A percentile compares a stretch with the other conserved stretches of the same genome.
Conservation (phyloP, 108 stramenopile species). For the Pelagomonas calceolata region DNA sequence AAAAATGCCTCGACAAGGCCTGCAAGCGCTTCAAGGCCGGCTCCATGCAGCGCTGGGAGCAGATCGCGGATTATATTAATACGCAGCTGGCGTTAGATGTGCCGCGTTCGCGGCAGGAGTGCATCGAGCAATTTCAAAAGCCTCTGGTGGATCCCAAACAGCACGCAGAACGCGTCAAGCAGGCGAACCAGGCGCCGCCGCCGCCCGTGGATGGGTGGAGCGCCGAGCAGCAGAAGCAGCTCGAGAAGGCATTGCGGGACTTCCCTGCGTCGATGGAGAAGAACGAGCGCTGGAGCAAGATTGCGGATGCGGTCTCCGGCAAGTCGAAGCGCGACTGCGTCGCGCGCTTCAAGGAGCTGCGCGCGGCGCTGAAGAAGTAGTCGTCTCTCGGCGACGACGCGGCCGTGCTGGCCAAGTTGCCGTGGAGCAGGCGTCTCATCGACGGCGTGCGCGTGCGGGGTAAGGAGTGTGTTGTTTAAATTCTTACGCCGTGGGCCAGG, state of each 20-base stretch:
- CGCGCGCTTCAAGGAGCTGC: conserved; percentile 80
- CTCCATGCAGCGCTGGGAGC: conserved; percentile 83
- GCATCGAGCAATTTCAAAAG: conserved; percentile 78
- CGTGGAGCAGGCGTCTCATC: too few species aligned
- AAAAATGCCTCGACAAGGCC: conserved; percentile 79
- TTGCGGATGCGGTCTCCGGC: conserved; percentile 71
- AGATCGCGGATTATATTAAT: conserved; percentile 80
- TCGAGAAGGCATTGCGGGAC: conserved; percentile 67
- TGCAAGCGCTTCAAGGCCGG: conserved; percentile 84
- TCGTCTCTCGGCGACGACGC: too few species aligned
- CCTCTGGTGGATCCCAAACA: neutral
- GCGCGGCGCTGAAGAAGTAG: conserved; percentile 61
- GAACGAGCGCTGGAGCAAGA: conserved; percentile 86
- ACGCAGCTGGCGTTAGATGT: conserved; percentile 41
- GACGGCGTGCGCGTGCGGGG: too few species aligned
- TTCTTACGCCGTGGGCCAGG: too few species aligned
- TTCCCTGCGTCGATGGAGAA: conserved; percentile 87
- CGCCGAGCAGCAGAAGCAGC: conserved; percentile 71
- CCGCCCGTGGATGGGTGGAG: conserved; percentile 51
- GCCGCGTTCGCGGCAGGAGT: conserved; percentile 82
- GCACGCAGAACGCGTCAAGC: neutral
- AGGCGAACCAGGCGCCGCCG: neutral
- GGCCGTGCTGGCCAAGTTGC: too few species aligned
- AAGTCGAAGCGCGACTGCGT: conserved; percentile 93
- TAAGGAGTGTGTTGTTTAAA: too few species aligned